Conservation (phyloP, 208 protist genomes). For the Crithidia sp. region DNA sequence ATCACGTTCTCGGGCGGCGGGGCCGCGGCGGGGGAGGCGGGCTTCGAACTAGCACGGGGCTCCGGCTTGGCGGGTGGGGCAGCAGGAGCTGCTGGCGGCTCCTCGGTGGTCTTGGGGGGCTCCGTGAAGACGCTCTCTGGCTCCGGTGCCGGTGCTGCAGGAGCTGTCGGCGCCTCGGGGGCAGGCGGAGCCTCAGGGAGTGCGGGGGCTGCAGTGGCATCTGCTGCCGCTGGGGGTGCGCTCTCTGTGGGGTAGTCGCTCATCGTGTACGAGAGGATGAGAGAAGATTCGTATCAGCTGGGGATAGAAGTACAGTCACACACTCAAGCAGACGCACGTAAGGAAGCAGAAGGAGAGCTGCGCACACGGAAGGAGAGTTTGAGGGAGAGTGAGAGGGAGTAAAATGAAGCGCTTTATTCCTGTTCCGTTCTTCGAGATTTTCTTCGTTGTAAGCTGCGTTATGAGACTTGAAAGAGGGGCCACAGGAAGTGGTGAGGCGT, state of each 20-base stretch:
- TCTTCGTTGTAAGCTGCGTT: too few species aligned
- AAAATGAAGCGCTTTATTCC: too few species aligned
- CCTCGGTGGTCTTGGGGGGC: background rate
- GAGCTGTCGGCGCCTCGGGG: background rate
- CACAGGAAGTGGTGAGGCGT: too few species aligned
- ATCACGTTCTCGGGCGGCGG: background rate
- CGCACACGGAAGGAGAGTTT: too few species aligned
- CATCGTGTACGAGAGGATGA: constrained; percentile 4
- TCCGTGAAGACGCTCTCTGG: background rate
- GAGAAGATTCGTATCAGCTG: background rate
- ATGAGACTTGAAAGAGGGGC: too few species aligned
- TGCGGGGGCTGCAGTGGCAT: background rate
- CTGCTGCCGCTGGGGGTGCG: background rate
- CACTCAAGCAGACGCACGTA: too few species aligned
- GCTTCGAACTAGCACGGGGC: background rate
- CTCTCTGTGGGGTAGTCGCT: background rate
- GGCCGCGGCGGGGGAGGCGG: background rate
- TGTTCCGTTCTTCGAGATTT: too few species aligned
- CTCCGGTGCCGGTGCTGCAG: background rate
- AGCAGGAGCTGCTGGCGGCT: background rate
- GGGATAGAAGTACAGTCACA: background rate
- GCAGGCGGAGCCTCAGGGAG: background rate
- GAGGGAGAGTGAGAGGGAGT: too few species aligned
- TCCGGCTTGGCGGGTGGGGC: background rate
- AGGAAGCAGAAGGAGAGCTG: too few species aligned